Evolutionary conservation across 1,284 basidiomycete genomes (phyloP), one percentile per base, ranked within the genome.

Genomic region (Microbotryum lychnidis-dioicae): DNA sequence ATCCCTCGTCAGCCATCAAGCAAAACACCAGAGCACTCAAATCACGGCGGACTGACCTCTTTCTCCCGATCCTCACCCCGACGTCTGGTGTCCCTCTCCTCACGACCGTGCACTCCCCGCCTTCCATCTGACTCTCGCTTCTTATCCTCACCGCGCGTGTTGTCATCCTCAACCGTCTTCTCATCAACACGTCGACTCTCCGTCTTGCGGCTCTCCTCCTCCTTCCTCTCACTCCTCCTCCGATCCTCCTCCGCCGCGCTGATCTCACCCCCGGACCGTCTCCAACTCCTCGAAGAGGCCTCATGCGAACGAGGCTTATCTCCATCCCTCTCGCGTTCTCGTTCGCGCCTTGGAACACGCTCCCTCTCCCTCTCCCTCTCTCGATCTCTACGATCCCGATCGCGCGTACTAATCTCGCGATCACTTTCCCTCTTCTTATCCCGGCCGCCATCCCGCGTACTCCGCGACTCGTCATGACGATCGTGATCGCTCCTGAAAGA

Each of bases 301-400:
- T 80, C 71, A 70, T 80, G 75, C 56, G 80, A 77, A 61, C 77
- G 73, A 54, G 78, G 78, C 33, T 77, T 72, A 54, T 80, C 78
- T 9, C 77, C 72, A 55, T 80, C 76, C 31, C 78, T 71, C 33
- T 80, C 78, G 56, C 78, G 74, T n/a, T 81, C 77, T n/a, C 77
- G 75, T 8, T 80, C 71, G 50, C 60, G 71, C 47, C 83, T 50
- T 76, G 65, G 48, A 55, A 78, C 59, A 44, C 61, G 58, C 12
- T 69, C 69, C 37, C 50, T 56, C 61, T 61, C 69, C 37, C 50
- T 56, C 61, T 61, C 66, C 55, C 62, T 67, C 16, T 63, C 65
- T 50, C 61, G 61, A 37, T 42, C 59, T 18, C 57, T 46, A 37
- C 58, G 58, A 50, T 70, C 58, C n/a, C 50, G 58, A 23, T 71